Evolutionary conservation across 345 rosid species (phyloP).

Genomic region (Acer saccharum): DNA sequence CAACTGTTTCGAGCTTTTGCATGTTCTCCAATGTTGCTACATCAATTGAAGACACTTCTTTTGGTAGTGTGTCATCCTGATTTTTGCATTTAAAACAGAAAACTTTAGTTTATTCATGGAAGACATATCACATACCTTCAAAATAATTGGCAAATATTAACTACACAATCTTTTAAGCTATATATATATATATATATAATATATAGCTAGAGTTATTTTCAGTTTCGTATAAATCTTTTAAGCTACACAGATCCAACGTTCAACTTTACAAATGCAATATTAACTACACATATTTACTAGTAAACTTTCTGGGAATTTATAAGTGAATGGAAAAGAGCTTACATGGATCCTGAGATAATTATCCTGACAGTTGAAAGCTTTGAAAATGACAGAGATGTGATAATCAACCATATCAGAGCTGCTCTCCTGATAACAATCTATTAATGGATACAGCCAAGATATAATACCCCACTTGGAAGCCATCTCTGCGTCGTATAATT

Average conservation of each 20-base stretch:
- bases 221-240: too few relatives aligned
- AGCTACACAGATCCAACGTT: too few relatives aligned
- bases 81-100: background rate
- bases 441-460: conserved; percentile 53
- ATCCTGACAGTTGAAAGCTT: conserved; percentile 54
- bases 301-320: too few relatives aligned
- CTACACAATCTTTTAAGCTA: too few relatives aligned
- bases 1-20: conserved; percentile 52
- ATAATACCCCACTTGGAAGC: conserved; percentile 70
- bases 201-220: too few relatives aligned
- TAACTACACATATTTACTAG: too few relatives aligned
- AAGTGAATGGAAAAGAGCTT: conserved; percentile 16
- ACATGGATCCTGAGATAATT: conserved; percentile 72
- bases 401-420: conserved; percentile 64
- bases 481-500: conserved; percentile 23
- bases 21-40: conserved; percentile 48
- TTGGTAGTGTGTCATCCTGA: conserved; percentile 54
- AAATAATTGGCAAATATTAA: too few relatives aligned
- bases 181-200: too few relatives aligned
- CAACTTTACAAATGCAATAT: too few relatives aligned
- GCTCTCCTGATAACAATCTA: conserved; percentile 51
- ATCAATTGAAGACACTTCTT: conserved; percentile 45
- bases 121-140: too few relatives aligned
- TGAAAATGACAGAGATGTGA: conserved; percentile 49
- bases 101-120: background rate